Evolutionary conservation across 176 grass and related monocot species (phyloP), one percentile per base, ranked within the genome.

Genomic region (Avena sativa): DNA sequence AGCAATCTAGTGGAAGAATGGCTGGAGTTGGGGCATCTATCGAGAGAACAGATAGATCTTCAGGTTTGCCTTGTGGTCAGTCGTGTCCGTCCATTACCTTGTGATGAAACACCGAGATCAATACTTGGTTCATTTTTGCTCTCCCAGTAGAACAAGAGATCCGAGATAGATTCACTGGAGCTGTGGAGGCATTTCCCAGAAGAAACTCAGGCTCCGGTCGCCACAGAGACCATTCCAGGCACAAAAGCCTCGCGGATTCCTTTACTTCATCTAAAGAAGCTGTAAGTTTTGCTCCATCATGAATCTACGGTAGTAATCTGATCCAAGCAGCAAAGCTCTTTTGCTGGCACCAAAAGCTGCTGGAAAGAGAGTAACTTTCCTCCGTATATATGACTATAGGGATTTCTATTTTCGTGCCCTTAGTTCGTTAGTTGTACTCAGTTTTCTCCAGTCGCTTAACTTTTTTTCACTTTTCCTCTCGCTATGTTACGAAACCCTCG

Each of bases 161-260:
- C 79, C 90, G 84, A 66, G 93, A 95, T 81, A 91, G 93, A 67
- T 98, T 98, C 78, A 92, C 95, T 30, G 95, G 93, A 83, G 95
- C 93, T 20, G 95, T 98, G 62, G 95, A 98, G 81, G 86, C 95
- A 81, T 98, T 98, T 83, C 84, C 93, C 44, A 95, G 95, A 86
- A 98, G 93, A 92, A 85, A 92, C 77, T 82, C 84, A 20, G 81
- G 85, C 80, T 89, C 93, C 21, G 86, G 91, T 46, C 87, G 84
- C 43, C 91, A 87, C 25, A 80, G 83, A 67, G 95, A 95, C 20
- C 79, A 91, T 84, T 71, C 83, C 12, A 92, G 84, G 83, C 89
- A 93, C 74, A 94, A 91, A 91, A 91, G 86, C 87, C 56, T 86
- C 15, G 88, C 91, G 32, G 95, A 98, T 83, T 92, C 91, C 43